Base-by-base conservation (phyloP, 352 stramenopile species). In the Hyaloperonospora brassicae region DNA sequence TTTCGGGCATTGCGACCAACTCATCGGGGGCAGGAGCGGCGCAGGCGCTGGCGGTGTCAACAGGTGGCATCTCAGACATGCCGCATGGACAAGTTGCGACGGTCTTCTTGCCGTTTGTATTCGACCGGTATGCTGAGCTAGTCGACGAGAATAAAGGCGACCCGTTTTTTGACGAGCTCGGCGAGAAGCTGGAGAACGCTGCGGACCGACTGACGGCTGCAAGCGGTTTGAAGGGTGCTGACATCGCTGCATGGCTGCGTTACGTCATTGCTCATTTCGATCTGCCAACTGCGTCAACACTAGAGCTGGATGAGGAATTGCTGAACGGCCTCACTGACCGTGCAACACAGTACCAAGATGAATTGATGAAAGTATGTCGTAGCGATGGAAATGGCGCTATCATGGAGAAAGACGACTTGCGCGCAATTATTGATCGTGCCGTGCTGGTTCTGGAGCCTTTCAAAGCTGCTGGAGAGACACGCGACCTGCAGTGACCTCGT, bases 1-100 rank as follows among this genome's bases (percentile, higher is more conserved):
- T 76, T 34, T 83, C 76, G 27, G 77, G 76, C 8, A 61, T 87
- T 22, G 64, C 66, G 1, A 70, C 72, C 22, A 79, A 73, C 36
- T 74, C 76, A 13, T 84, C 79, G 8, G 79, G 79, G 10, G 70
- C 62, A 25, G 76, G 79, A 36, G 64, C 69, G 0, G 64, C 72
- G 1, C 76, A 86, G 49, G 65, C 72, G 7, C 56, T 89, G 46
- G 74, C 76, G 1, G 69, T 89, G 21, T 70, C 72, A 1, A 81
- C 87, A 61, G 76, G 79, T 22, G 76, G 79, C 38, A 71, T 89
- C 44, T 87, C 76, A 21, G 79, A 87, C 49, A 54, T 86, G 2
- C 79, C 79, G 10, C 74, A 89, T 55, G 47, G 64, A 9, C 79
- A 89, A 21, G 64, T 87, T 1, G 66, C 68, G 2, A 69, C 79